Base-by-base conservation (phyloP, 1,284 basidiomycete species). In the Cryptococcus sp. region DNA sequence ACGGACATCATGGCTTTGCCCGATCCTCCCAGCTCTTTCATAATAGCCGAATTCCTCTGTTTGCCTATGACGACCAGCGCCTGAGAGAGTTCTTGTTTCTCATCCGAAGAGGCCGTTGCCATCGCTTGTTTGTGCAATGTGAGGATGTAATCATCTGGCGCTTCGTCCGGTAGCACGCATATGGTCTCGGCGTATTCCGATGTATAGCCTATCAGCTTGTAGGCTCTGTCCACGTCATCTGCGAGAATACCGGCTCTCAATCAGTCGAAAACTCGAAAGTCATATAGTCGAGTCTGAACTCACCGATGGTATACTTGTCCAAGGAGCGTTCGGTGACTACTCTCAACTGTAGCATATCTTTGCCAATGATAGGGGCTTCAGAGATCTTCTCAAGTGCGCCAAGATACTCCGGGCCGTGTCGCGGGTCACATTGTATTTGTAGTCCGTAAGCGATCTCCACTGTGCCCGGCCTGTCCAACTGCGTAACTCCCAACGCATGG, bases 141-240 rank as follows among this genome's bases (percentile, higher is more conserved):
- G 8, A 73, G 59, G 38, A 77, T 65, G 50, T 73, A 61, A 0
- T 70, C 62, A 10, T 68, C 64, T 0, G 75, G 75, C 0, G 73
- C 66, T 35, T 76, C 72, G 0, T 65, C 48, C 11, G 67, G 51
- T 5, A 53, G 50, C 3, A 75, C 61, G 23, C 55, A 57, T 6
- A 76, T 64, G 11, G 23, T 19, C 3, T 65, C 57, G 20, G 67
- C 63, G 27, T 75, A 57, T 0, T 50, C 55, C 1, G 52, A 8
- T 10, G 57, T 63, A 35, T 73, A 66, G 0, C 74, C 74, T 35
- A 77, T 70, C 0, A 51, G 48, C 8, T 40, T 35, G 50, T 77
- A 77, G 1, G 74, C 74, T 7, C 52, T 56, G 1, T 63, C 48
- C 4, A 77, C n/a, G 25, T 76, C 75, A 27, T 60, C 75, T 75